Conservation (phyloP, 1,284 basidiomycete genomes). For the Marasmius sp. region DNA sequence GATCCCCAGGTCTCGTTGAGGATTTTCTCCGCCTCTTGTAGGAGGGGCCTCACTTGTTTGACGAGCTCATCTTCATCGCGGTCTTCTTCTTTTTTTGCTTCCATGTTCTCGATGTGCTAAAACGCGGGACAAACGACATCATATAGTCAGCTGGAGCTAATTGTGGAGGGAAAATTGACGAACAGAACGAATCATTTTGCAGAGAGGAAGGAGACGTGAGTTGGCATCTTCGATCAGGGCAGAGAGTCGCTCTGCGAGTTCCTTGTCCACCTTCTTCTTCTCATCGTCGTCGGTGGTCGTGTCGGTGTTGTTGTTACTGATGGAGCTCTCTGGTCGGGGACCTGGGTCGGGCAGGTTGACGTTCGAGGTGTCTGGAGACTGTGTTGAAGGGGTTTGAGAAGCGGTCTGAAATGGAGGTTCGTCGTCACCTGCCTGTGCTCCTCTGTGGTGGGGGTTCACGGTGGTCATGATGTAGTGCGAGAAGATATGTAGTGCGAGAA, state of each 20-base stretch:
- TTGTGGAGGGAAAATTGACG: neutral
- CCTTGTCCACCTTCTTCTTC: constrained; percentile 22
- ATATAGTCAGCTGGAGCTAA: neutral
- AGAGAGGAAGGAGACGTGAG: constrained; percentile 26
- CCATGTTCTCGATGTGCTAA: constrained; percentile 33
- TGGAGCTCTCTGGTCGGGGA: neutral
- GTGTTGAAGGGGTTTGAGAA: neutral
- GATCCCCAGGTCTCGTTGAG: constrained; percentile 35
- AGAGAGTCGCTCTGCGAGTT: constrained; percentile 31
- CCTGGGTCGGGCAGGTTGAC: neutral
- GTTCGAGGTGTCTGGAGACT: neutral
- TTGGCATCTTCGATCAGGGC: constrained; percentile 32
- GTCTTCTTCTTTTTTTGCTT: constrained; percentile 32
- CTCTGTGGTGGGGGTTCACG: neutral
- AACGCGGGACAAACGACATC: neutral
- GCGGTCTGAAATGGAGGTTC: neutral
- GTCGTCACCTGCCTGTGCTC: neutral
- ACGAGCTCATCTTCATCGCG: constrained; percentile 34
- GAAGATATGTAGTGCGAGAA: neutral
- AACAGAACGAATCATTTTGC: constrained; percentile 35
- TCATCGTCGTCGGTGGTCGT: constrained; percentile 16
- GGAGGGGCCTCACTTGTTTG: constrained; percentile 20
- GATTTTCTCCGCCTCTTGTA: constrained; percentile 35
- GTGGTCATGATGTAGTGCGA: neutral
- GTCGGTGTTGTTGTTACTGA: neutral